Evolutionary conservation across 2,329 filamentous ascomycete genomes (phyloP).

Genomic region (Pestalotiopsis sp.): DNA sequence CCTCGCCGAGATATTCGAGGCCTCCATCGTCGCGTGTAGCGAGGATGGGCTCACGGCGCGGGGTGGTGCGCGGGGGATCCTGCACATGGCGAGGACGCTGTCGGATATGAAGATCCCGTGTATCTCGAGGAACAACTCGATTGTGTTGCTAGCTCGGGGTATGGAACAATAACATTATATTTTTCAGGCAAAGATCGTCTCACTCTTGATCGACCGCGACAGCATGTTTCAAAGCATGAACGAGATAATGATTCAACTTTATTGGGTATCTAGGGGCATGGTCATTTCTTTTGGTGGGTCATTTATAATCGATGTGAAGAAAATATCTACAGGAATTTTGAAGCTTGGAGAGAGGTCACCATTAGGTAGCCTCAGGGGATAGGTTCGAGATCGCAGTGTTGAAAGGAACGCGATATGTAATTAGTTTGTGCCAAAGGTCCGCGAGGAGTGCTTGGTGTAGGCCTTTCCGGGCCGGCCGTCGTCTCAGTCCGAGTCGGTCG

Average conservation of each 20-base stretch:
- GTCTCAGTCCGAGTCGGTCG: background rate
- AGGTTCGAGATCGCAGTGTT: background rate
- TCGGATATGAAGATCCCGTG: no score
- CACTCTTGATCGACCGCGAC: background rate
- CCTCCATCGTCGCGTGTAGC: background rate
- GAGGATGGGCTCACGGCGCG: no score
- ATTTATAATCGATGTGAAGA: background rate
- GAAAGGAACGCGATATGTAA: background rate
- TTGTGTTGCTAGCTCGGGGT: no score
- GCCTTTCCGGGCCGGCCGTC: background rate
- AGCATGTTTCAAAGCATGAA: background rate
- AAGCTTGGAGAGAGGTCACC: background rate
- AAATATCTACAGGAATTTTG: background rate
- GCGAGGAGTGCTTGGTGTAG: background rate
- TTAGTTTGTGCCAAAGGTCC: background rate
- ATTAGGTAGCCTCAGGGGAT: background rate
- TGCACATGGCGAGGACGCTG: no score
- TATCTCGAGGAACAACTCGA: no score
- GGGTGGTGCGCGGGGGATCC: no score
- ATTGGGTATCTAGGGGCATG: background rate
- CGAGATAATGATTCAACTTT: background rate
- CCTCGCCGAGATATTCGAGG: background rate
- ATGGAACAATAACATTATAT: background rate
- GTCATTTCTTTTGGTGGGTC: background rate
- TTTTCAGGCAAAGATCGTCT: background rate